Base-by-base conservation (phyloP, 257 asterid genomes). In the Solanum gandarillasii region DNA sequence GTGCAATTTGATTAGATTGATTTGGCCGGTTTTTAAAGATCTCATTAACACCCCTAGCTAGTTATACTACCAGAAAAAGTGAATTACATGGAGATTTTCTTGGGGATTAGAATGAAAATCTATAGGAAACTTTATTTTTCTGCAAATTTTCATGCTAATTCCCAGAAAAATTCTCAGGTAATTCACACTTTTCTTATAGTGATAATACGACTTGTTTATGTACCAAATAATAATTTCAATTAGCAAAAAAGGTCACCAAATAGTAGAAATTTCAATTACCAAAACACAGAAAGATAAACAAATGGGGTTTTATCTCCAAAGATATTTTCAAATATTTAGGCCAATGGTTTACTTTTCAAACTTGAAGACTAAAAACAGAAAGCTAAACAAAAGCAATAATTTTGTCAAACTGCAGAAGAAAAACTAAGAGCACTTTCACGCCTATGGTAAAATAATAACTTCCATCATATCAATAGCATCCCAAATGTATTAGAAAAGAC, bases 101-200 rank as follows among this genome's bases (percentile, higher is more conserved):
- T 38, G 11, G 11, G 43, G 11, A 38, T 38, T 38, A 38, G 11
- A 38, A 38, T 38, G 11, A 38, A 38, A 38, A 38, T 38, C 0
- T 38, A 4, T 38, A 38, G 43, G 11, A 38, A 38, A 38, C 4
- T 38, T 38, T 38, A 38, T 38, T 38, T 38, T 38, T 9, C 43
- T 38, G 4, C 43, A 38, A 38, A 38, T 38, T 9, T 38, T 38
- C 43, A 38, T 38, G 43, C 11, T 38, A 38, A 38, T 38, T 1
- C 43, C 0, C 1, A 2, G 11, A 0, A 38, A 38, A 38, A 38
- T 38, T 9, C 43, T 0, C 43, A 38, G 0, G 0, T 38, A 38
- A 38, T 38, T 38, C 43, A 38, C 43, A 38, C 11, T 38, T 38
- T 38, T 38, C 43, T 38, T 38, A 0, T 38, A 38, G 43, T 9